Evolutionary conservation across 1,284 basidiomycete species (phyloP).

Genomic region (Leccinum holopus): DNA sequence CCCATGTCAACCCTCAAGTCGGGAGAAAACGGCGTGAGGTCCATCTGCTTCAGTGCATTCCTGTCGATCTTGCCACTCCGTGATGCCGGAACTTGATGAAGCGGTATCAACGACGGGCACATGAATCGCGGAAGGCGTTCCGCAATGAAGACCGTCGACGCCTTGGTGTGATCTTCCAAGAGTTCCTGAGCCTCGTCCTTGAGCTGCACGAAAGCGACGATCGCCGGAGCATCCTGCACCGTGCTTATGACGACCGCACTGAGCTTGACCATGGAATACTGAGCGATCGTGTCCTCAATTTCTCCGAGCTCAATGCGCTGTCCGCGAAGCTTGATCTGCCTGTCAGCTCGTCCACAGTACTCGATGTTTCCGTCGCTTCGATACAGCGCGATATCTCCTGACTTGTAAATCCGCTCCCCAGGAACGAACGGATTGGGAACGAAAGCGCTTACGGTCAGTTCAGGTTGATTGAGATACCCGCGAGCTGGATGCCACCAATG

Average conservation of each 20-base stretch:
- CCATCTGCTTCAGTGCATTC: slow-evolving; percentile 30
- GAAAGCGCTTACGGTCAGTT: slow-evolving; percentile 27
- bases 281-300: slow-evolving; percentile 31
- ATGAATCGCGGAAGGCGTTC: slow-evolving; percentile 33
- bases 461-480: slow-evolving; percentile 30
- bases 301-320: slow-evolving; percentile 34
- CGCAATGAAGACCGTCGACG: slow-evolving; percentile 27
- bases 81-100: slow-evolving; percentile 24
- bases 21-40: slow-evolving; percentile 22
- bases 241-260: slow-evolving; percentile 23
- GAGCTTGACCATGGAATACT: slow-evolving; percentile 21
- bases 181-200: slow-evolving; percentile 14
- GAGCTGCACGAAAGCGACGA: slow-evolving; percentile 33
- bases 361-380: slow-evolving; percentile 30
- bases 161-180: slow-evolving; percentile 16
- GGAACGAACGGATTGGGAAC: slow-evolving; percentile 28
- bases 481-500: slow-evolving; percentile 33
- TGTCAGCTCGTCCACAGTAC: slow-evolving; percentile 33
- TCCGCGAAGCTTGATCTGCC: slow-evolving; percentile 25
- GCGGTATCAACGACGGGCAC: slow-evolving; percentile 31
- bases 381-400: slow-evolving; percentile 33
- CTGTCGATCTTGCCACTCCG: slow-evolving; percentile 31
- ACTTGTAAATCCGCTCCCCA: slow-evolving; percentile 30
- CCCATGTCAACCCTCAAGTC: too few relatives aligned
- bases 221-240: slow-evolving; percentile 30